Conservation (phyloP, 208 protist genomes). For the Crithidia acanthocephali region DNA sequence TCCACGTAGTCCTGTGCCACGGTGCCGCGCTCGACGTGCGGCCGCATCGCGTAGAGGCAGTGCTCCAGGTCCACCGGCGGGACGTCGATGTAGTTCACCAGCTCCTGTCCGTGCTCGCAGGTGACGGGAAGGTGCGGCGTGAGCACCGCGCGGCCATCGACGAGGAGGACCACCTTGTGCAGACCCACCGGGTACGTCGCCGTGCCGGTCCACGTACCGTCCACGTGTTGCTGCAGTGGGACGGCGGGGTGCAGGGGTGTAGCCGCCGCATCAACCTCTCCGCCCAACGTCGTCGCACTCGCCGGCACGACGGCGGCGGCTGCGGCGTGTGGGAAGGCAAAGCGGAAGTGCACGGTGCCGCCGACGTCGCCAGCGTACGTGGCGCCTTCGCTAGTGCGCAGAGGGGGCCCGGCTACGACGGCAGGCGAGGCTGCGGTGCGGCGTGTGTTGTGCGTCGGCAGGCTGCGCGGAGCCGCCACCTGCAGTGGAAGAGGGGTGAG, state of each 20-base stretch:
- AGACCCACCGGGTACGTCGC: slow-evolving; percentile 18
- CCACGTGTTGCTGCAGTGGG: background rate
- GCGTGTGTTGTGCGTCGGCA: background rate
- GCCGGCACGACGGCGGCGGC: slow-evolving; percentile 21
- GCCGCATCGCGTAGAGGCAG: slow-evolving; percentile 18
- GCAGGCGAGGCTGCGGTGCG: background rate
- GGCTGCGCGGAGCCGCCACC: background rate
- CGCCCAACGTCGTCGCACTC: background rate
- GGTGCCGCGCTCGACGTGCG: slow-evolving; percentile 23
- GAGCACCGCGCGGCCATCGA: slow-evolving; percentile 38
- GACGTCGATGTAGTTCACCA: slow-evolving; percentile 46
- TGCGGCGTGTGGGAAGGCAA: slow-evolving; percentile 22
- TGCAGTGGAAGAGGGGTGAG: background rate
- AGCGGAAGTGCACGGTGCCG: slow-evolving; percentile 33
- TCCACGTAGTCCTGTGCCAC: slow-evolving; percentile 30
- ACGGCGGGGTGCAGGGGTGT: background rate
- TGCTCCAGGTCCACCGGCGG: slow-evolving; percentile 14
- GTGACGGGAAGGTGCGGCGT: slow-evolving; percentile 34
- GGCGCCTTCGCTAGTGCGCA: slow-evolving; percentile 19
- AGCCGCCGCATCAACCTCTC: background rate
- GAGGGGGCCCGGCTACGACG: background rate
- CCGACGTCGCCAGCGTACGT: slow-evolving; percentile 12
- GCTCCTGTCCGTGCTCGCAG: slow-evolving; percentile 19
- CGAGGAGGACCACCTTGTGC: slow-evolving; percentile 35
- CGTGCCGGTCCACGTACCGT: slow-evolving; percentile 27